Conservation (phyloP, 495 filamentous ascomycete species). For the Podospora australis region DNA sequence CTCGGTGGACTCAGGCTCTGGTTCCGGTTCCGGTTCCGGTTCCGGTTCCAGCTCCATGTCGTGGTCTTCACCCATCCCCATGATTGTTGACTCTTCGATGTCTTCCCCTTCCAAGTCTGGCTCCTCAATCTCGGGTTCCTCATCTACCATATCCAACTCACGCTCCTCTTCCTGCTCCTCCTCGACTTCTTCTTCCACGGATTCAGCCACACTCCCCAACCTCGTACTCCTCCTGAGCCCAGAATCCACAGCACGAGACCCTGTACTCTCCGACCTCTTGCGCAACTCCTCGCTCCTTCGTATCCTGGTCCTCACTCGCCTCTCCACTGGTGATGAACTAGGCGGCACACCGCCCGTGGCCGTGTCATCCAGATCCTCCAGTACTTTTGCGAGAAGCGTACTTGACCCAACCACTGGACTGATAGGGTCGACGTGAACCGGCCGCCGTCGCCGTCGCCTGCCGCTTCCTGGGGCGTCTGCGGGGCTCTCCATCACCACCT, state of each 20-base stretch:
- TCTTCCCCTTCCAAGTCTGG: background rate
- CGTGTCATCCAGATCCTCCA: slow-evolving; percentile 3
- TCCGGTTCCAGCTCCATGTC: background rate
- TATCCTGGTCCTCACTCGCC: slow-evolving; percentile 2
- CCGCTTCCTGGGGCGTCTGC: slow-evolving; percentile 2
- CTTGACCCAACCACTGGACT: slow-evolving; percentile 2
- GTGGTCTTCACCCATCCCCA: background rate
- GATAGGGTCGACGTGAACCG: background rate
- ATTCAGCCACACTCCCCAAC: background rate
- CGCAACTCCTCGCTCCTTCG: slow-evolving; percentile 1
- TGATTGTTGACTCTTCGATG: background rate
- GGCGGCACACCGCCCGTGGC: background rate
- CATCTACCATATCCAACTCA: too few relatives aligned
- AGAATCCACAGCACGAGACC: background rate
- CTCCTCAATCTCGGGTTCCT: slow-evolving; percentile 1
- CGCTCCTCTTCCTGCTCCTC: background rate
- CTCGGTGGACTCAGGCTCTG: background rate
- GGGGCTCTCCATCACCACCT: slow-evolving; percentile 4
- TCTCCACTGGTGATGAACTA: slow-evolving; percentile 3
- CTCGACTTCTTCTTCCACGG: too few relatives aligned
- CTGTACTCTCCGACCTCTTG: slow-evolving; percentile 1
- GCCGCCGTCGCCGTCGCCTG: background rate
- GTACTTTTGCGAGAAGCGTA: background rate
- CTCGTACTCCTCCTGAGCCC: background rate
- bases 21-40: background rate